These are phyloP conservation scores for Senna tora DNA, from an alignment of 306 rosid species.

Conservation along the genomic window DNA sequence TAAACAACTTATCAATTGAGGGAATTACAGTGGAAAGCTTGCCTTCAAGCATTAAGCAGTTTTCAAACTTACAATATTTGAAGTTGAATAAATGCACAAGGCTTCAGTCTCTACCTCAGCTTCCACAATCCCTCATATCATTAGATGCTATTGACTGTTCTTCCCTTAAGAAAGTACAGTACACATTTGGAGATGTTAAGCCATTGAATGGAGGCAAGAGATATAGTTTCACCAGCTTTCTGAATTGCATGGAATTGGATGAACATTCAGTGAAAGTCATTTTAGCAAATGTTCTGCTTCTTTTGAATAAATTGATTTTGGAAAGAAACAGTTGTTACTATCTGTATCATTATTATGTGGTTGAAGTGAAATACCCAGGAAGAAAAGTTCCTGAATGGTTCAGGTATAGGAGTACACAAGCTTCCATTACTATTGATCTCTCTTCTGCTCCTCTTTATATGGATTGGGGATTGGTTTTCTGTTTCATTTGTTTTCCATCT, in stretches of 20 bases:
- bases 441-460: not conserved
- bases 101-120: not conserved
- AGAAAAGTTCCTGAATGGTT: slow-evolving; percentile 24
- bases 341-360: too few species aligned
- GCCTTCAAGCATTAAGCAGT: too few species aligned
- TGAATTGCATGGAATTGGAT: too few species aligned
- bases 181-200: not conserved
- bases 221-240: too few species aligned
- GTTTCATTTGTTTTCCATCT: not conserved
- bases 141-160: not conserved
- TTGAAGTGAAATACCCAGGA: slow-evolving; percentile 4
- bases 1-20: too few species aligned
- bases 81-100: not conserved
- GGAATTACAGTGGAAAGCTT: too few species aligned
- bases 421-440: not conserved
- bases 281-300: too few species aligned
- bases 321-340: too few species aligned
- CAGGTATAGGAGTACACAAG: not conserved
- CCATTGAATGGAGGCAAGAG: not conserved
- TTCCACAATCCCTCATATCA: not conserved
- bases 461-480: slow-evolving; percentile 7
- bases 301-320: too few species aligned
- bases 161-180: not conserved
- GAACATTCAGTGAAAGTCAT: too few species aligned
- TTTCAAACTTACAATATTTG: not conserved